Conservation (phyloP, 1,284 basidiomycete species). For the Malassezia cuniculi region DNA sequence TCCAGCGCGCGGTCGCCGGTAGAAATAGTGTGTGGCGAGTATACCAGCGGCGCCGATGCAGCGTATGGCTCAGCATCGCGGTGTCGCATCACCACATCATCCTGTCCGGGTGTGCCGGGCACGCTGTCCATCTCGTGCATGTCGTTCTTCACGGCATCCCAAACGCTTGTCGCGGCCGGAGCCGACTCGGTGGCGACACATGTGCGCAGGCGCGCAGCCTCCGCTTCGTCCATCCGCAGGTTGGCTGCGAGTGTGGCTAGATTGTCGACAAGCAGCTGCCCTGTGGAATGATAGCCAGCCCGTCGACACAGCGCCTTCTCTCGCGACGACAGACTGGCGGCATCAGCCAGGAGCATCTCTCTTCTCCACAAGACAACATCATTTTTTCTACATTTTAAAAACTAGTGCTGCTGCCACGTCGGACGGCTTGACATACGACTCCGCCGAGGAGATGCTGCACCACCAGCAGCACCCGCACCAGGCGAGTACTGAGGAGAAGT, state of each 20-base stretch:
- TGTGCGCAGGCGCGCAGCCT: conserved; percentile 3
- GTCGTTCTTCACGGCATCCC: neutral
- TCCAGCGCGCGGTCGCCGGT: conserved; percentile 20
- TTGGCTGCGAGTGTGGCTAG: neutral
- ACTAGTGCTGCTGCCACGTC: conserved; percentile 26
- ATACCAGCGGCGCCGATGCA: neutral
- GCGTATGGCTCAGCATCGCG: neutral
- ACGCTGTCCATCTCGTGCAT: neutral
- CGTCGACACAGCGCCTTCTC: conserved; percentile 10
- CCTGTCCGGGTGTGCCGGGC: conserved; percentile 7
- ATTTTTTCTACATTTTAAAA: neutral
- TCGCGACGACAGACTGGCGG: conserved; percentile 1
- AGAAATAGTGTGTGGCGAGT: conserved; percentile 5
- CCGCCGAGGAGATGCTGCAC: conserved; percentile 29
- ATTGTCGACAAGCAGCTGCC: conserved; percentile 1
- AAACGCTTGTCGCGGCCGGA: neutral
- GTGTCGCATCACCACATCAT: neutral
- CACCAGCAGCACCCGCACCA: conserved; percentile 14
- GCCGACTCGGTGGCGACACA: conserved; percentile 3
- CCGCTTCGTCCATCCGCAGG: conserved; percentile 1
- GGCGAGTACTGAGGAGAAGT: conserved; percentile 31
- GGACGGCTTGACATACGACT: conserved; percentile 36
- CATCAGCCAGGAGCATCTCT: conserved; percentile 1
- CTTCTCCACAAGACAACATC: neutral
- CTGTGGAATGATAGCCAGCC: conserved; percentile 3